These are phyloP conservation scores for Dactylis glomerata DNA, from an alignment of 176 grass and related monocot species.

Conservation along the genomic window DNA sequence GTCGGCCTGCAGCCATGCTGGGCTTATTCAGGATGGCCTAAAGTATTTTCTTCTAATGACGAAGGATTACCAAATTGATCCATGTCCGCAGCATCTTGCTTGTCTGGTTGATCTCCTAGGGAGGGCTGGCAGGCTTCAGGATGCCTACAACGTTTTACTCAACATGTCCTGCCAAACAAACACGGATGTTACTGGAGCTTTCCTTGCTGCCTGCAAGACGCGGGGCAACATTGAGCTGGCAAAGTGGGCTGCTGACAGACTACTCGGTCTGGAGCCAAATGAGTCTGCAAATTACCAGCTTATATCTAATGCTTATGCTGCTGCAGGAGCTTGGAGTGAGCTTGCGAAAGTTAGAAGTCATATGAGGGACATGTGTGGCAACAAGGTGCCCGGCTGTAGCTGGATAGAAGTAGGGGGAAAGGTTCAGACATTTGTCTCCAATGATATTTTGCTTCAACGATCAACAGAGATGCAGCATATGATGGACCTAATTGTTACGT, in stretches of 20 bases:
- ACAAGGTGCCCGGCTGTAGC: constrained; percentile 64
- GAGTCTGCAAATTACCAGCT: constrained; percentile 62
- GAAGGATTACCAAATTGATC: constrained; percentile 47
- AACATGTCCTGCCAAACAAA: constrained; percentile 40
- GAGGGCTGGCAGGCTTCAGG: constrained; percentile 58
- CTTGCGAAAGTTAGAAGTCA: constrained; percentile 40
- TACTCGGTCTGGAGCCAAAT: constrained; percentile 61
- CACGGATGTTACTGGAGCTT: constrained; percentile 58
- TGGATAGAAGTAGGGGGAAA: constrained; percentile 62
- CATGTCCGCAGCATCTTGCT: constrained; percentile 53
- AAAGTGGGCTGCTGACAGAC: constrained; percentile 62
- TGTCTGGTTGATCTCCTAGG: constrained; percentile 86
- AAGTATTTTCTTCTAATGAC: constrained; percentile 62
- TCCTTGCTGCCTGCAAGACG: constrained; percentile 67
- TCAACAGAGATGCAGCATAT: constrained; percentile 36
- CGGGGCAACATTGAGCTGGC: constrained; percentile 47
- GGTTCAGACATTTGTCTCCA: constrained; percentile 61
- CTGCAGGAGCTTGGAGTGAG: constrained; percentile 47
- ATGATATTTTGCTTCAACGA: constrained; percentile 38
- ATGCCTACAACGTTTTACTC: constrained; percentile 47
- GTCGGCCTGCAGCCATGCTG: constrained; percentile 75
- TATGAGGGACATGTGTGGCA: constrained; percentile 47
- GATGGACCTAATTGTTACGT: constrained; percentile 36
- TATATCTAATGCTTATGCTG: constrained; percentile 63
- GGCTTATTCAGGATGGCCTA: constrained; percentile 58